Evolutionary conservation across 2,329 filamentous ascomycete genomes (phyloP), one percentile per base, ranked within the genome.

Genomic region (Paraphaeosphaeria minitans): DNA sequence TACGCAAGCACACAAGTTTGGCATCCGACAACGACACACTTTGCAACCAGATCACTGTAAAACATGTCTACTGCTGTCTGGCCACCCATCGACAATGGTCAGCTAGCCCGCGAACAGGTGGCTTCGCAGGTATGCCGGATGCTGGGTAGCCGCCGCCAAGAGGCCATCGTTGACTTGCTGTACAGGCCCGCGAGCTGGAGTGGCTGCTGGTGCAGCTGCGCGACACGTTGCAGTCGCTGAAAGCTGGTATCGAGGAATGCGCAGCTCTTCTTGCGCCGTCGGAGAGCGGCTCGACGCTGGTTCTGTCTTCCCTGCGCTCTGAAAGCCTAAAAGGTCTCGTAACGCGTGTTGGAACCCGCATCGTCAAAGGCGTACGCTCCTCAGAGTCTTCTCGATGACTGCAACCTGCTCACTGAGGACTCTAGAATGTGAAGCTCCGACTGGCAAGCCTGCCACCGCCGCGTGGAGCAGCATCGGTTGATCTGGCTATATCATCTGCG

Each of bases 241-340:
- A 88, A 68, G 83, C 84, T 63, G 92, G 92, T 59, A 85, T 98
- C 3, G 88, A 95, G 74, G 93, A 97, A 78, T 97, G 93, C 79
- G 92, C 93, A 66, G 87, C 89, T 19, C 85, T 98, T 24, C 87
- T 99, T 31, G 90, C 92, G 8, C 93, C 94, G 1, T 85, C 89
- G 63, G 92, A 96, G 72, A 88, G 89, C 0, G 93, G 93, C 9
- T 93, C 89, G 68, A 99, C 94, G 0, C 86, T 99, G 29, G 93
- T 95, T 31, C 84, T 99, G 65, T 95, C 91, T 61, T 96, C 93
- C 14, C 85, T 90, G 56, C 87, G 93, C 56, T 94, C 92, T 56
- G 95, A 99, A 80, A 87, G 86, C 66, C 88, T 98, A 62, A 99
- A 99, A 77, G 95, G 95, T 19, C 91, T 92, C 68, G 87, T 98